A percentile compares a stretch with the other conserved stretches of the same genome.
These are phyloP conservation scores for Pseudisothecium myosuroides DNA, from an alignment of 225 moss, liverwort and hornwort species.

Conservation along the genomic window DNA sequence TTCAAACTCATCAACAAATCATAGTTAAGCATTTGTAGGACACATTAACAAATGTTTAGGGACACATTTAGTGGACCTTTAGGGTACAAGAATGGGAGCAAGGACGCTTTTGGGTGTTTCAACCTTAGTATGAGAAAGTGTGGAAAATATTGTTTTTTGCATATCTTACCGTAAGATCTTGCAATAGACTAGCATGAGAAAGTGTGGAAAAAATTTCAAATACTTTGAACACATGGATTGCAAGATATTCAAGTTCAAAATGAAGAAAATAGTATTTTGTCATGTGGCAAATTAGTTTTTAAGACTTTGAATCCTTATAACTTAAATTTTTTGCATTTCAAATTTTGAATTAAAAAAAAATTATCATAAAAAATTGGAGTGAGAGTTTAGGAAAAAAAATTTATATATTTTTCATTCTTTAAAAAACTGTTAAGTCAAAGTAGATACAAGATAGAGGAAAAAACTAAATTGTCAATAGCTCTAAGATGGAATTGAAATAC, in stretches of 20 bases:
- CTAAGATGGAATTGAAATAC: background rate
- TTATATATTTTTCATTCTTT: background rate
- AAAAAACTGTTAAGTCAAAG: background rate
- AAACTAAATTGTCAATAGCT: background rate
- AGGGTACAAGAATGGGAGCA: no score
- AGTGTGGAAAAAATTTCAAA: accelerated
- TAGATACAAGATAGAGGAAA: background rate
- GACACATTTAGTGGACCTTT: no score
- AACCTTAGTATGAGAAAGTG: no score
- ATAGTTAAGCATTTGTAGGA: no score
- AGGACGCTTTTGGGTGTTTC: no score
- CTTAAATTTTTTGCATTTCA: background rate
- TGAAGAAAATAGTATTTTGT: background rate
- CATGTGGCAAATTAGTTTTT: background rate
- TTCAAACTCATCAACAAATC: no score
- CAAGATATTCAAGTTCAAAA: background rate
- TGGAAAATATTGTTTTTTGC: no score
- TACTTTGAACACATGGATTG: background rate
- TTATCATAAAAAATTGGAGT: background rate
- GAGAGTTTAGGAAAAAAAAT: background rate
- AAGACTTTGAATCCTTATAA: background rate
- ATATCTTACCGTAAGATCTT: background rate
- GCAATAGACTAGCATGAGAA: background rate
- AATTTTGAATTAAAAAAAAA: background rate
- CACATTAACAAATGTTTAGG: no score